Conservation (phyloP, 805 yeast genomes). For the Spathaspora gorwiae region DNA sequence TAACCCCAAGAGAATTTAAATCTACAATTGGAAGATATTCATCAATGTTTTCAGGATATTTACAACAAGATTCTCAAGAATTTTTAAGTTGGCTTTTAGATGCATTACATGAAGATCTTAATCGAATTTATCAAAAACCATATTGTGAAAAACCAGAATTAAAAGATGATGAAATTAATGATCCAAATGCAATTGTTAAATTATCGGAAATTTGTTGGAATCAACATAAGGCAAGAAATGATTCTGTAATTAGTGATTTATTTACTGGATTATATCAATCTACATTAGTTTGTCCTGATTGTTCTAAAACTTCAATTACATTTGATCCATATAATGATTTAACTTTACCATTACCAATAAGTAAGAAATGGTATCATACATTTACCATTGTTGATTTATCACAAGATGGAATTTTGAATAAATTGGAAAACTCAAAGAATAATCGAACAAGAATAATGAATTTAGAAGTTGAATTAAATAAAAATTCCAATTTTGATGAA, state of each 20-base stretch:
- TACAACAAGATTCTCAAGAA: conserved; percentile 93
- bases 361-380: conserved; percentile 64
- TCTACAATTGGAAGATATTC: conserved; percentile 73
- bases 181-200: conserved; percentile 47
- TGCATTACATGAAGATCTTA: conserved; percentile 88
- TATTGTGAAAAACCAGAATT: conserved; percentile 84
- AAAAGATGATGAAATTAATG: conserved; percentile 53
- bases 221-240: conserved; percentile 73
- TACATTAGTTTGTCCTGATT: conserved; percentile 81
- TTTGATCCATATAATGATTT: conserved; percentile 92
- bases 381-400: conserved; percentile 58
- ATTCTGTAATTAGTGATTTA: conserved; percentile 77
- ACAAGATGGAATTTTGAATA: neutral
- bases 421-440: neutral
- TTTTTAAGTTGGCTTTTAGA: conserved; percentile 83
- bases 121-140: conserved; percentile 78
- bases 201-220: conserved; percentile 79
- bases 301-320: conserved; percentile 74
- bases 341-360: conserved; percentile 82
- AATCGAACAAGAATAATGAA: conserved; percentile 17
- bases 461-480: conserved; percentile 70
- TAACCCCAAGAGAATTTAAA: conserved; percentile 75
- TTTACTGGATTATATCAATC: conserved; percentile 91
- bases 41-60: conserved; percentile 71
- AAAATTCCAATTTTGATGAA: conserved; percentile 59